Conservation (phyloP, 495 filamentous ascomycete genomes). For the Friedmanniomyces simplex region DNA sequence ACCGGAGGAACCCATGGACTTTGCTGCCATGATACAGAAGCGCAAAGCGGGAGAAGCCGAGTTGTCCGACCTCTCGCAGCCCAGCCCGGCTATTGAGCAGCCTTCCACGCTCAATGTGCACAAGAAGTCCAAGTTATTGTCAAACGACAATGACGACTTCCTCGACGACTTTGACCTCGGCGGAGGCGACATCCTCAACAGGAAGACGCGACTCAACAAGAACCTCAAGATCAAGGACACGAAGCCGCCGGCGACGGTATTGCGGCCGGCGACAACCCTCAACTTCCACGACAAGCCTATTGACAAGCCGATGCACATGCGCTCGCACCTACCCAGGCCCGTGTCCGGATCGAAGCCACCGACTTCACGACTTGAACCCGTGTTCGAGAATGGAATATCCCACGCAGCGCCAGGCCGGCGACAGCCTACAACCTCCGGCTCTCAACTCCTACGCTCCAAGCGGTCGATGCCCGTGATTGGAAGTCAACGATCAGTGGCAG, state of each 20-base stretch:
- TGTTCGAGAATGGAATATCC: slow-evolving; percentile 79
- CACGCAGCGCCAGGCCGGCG: slow-evolving; percentile 57
- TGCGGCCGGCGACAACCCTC: slow-evolving; percentile 64
- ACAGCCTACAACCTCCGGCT: slow-evolving; percentile 58
- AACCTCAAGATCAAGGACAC: slow-evolving; percentile 78
- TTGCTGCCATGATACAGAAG: slow-evolving; percentile 62
- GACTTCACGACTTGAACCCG: slow-evolving; percentile 78
- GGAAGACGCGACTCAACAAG: slow-evolving; percentile 77
- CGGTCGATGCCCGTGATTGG: slow-evolving; percentile 78
- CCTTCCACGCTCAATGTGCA: slow-evolving; percentile 14
- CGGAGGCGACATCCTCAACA: slow-evolving; percentile 66
- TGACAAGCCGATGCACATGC: slow-evolving; percentile 25
- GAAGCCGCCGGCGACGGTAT: slow-evolving; percentile 38
- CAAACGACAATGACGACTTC: slow-evolving; percentile 63
- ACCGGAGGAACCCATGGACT: slow-evolving; percentile 71
- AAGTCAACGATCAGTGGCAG: slow-evolving; percentile 21
- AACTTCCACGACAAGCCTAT: slow-evolving; percentile 72
- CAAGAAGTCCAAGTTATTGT: slow-evolving; percentile 18
- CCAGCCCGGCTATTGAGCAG: slow-evolving; percentile 35
- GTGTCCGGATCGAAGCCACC: slow-evolving; percentile 48
- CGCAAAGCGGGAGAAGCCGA: slow-evolving; percentile 28
- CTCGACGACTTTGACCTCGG: slow-evolving; percentile 81
- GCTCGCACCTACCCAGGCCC: slow-evolving; percentile 40
- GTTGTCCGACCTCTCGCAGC: slow-evolving; percentile 17
- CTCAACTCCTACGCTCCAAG: slow-evolving; percentile 71